Conservation (phyloP, 805 yeast species). For the Cyberlindnera meyerae region DNA sequence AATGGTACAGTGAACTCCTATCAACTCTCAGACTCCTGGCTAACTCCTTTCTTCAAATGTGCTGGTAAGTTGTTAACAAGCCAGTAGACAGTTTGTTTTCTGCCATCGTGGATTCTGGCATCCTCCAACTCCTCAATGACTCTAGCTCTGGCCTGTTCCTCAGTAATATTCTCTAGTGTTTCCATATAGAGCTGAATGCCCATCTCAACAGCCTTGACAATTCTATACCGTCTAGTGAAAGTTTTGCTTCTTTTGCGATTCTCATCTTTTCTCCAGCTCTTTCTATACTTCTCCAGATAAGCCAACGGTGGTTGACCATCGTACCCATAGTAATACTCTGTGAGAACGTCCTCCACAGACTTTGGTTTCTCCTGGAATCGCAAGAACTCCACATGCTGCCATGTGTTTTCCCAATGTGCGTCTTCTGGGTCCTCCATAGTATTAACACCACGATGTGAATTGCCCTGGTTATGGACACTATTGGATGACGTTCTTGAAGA, state of each 20-base stretch:
- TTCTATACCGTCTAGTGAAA: slow-evolving; percentile 24
- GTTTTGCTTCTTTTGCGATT: slow-evolving; percentile 25
- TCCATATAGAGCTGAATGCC: slow-evolving; percentile 20
- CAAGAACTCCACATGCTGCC: slow-evolving; percentile 18
- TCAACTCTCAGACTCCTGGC: no score
- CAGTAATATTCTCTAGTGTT: no score
- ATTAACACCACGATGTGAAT: no score
- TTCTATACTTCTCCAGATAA: slow-evolving; percentile 25
- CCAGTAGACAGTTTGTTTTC: slow-evolving; percentile 29
- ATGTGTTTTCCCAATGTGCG: no score
- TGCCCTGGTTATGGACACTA: no score
- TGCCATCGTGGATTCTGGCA: slow-evolving; percentile 22
- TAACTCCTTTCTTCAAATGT: slow-evolving; percentile 21
- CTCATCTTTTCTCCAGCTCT: slow-evolving; percentile 26
- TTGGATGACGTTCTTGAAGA: no score
- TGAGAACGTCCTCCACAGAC: slow-evolving; percentile 25
- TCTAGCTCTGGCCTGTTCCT: no score
- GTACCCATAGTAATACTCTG: slow-evolving; percentile 26
- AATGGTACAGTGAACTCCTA: no score
- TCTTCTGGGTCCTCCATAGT: no score
- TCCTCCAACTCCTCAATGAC: slow-evolving; percentile 22
- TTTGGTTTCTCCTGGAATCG: slow-evolving; percentile 23
- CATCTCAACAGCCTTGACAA: slow-evolving; percentile 25
- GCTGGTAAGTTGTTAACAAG: slow-evolving; percentile 26
- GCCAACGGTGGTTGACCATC: slow-evolving; percentile 27